A percentile compares a stretch with the other conserved stretches of the same genome.
phyloP scores from a whole-genome alignment of 176 grass and related monocot genomes.

The Cenchrus purpureus region DNA sequence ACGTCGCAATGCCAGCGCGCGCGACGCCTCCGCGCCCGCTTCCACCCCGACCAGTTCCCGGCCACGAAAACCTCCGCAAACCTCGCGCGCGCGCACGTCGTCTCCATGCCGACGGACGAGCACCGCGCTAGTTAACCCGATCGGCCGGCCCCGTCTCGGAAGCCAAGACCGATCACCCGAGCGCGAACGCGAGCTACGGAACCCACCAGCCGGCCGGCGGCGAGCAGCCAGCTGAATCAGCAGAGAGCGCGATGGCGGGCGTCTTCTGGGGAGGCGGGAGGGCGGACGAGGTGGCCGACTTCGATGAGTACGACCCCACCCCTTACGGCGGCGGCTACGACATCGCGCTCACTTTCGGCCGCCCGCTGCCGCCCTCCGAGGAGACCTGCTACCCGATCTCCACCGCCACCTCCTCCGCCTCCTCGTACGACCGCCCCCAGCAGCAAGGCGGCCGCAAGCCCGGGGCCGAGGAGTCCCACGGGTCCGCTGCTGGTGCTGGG shows the following conservation, averaged over 20 bases:
- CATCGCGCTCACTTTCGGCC: constrained; percentile 71
- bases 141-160: background rate
- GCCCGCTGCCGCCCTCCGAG: constrained; percentile 72
- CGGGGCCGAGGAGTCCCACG: constrained; percentile 27
- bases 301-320: constrained; percentile 83
- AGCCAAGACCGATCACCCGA: background rate
- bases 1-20: background rate
- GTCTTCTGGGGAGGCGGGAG: constrained; percentile 46
- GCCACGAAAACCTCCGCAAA: constrained; percentile 37
- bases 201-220: background rate
- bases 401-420: constrained; percentile 39
- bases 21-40: constrained; percentile 20
- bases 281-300: constrained; percentile 74
- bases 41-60: background rate
- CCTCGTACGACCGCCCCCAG: constrained; percentile 56
- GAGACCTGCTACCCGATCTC: constrained; percentile 81
- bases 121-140: constrained; percentile 4
- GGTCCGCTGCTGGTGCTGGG: constrained; percentile 45
- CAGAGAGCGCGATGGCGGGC: constrained; percentile 44
- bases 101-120: background rate
- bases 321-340: constrained; percentile 94
- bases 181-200: background rate
- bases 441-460: constrained; percentile 36
- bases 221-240: background rate
- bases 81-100: background rate